Conservation (phyloP, 169 alveolate species). For the Theileria equi region DNA sequence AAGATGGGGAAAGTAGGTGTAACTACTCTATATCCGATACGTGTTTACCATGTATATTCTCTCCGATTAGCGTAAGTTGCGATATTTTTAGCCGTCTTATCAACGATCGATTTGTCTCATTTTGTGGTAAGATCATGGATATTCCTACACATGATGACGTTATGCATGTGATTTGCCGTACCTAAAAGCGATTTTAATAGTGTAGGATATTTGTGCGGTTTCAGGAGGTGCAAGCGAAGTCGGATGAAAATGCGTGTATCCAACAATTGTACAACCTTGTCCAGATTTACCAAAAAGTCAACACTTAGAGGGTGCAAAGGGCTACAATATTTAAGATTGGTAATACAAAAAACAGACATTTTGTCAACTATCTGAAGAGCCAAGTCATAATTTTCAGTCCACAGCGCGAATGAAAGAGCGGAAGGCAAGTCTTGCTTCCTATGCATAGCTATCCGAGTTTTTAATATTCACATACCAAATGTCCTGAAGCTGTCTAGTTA, state of each 20-base stretch:
- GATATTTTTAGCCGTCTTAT: constrained; percentile 58
- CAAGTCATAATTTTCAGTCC: constrained; percentile 73
- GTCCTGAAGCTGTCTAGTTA: constrained; percentile 61
- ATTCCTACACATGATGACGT: constrained; percentile 19
- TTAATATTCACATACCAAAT: constrained; percentile 38
- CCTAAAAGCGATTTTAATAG: constrained; percentile 70
- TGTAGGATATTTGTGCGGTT: constrained; percentile 65
- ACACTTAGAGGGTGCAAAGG: constrained; percentile 10
- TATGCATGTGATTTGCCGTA: neutral
- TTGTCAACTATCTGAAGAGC: constrained; percentile 49
- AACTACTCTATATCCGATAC: no score
- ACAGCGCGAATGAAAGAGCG: constrained; percentile 70
- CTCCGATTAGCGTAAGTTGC: constrained; percentile 40
- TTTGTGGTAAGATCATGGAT: constrained; percentile 63
- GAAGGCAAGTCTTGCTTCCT: constrained; percentile 58
- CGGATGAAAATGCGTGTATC: constrained; percentile 72
- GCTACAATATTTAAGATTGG: constrained; percentile 7
- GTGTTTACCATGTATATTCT: no score
- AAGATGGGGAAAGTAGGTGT: constrained; percentile 44
- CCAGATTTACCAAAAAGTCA: constrained; percentile 67
- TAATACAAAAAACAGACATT: constrained; percentile 19
- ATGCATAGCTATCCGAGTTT: neutral
- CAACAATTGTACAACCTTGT: constrained; percentile 66
- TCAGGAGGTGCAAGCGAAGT: constrained; percentile 70
- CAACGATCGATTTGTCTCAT: constrained; percentile 49